Percentiles rank a stretch among this genome's conserved stretches.
These are phyloP conservation scores for Salix caprea DNA, from an alignment of 345 rosid genomes.

Conservation along the genomic window DNA sequence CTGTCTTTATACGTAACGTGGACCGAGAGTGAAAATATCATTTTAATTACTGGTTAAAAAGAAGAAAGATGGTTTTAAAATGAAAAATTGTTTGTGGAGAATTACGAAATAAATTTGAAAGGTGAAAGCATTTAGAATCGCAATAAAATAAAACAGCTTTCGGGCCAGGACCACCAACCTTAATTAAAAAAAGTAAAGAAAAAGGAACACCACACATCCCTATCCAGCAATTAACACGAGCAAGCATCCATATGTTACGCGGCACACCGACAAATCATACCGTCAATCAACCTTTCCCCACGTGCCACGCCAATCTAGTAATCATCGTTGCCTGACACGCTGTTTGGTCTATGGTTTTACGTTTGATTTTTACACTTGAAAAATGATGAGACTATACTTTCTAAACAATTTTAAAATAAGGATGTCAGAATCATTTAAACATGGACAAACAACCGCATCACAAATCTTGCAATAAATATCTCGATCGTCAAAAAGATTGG, in stretches of 20 bases:
- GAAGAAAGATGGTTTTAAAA: not conserved
- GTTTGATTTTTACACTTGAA: too few species aligned
- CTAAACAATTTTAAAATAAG: too few species aligned
- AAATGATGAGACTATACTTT: too few species aligned
- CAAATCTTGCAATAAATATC: not conserved
- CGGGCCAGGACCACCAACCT: conserved; percentile 21
- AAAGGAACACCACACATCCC: not conserved
- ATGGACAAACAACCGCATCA: too few species aligned
- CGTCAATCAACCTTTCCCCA: conserved; percentile 9
- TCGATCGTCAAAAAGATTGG: not conserved
- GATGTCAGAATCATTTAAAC: too few species aligned
- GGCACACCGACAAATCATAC: conserved; percentile 6
- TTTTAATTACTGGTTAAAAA: not conserved
- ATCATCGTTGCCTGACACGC: not conserved
- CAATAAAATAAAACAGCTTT: not conserved
- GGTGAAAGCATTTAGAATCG: not conserved
- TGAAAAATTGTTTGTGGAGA: not conserved
- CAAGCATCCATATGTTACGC: not conserved
- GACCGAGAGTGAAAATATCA: not conserved
- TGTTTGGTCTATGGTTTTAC: too few species aligned
- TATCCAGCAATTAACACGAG: not conserved
- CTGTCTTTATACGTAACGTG: conserved; percentile 13
- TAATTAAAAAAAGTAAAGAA: not conserved
- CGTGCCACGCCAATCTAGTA: conserved; percentile 3
- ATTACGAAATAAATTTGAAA: not conserved